Conservation (phyloP, 257 asterid species). For the Scutellaria minor region DNA sequence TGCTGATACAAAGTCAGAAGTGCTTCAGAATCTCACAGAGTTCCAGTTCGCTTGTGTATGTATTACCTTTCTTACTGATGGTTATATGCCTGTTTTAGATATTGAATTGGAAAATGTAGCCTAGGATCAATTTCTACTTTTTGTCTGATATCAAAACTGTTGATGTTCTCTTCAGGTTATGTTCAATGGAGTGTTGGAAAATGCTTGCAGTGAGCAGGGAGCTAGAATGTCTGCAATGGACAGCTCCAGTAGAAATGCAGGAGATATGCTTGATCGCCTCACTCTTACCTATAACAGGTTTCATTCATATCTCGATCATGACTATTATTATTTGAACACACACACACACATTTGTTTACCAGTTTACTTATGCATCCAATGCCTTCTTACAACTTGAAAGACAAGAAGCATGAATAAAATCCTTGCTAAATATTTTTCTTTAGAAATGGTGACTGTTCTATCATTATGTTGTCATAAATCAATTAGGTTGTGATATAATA, state of each 20-base stretch:
- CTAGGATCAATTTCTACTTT: conserved; percentile 9
- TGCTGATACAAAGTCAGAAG: conserved; percentile 90
- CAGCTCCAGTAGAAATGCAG: conserved; percentile 98
- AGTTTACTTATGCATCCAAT: neutral
- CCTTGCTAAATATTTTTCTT: neutral
- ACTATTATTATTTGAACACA: neutral
- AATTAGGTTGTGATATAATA: no score
- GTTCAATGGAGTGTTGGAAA: conserved; percentile 93
- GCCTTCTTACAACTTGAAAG: neutral
- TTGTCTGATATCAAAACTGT: neutral
- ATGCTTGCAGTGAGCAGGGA: conserved; percentile 99
- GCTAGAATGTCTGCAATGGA: conserved; percentile 99
- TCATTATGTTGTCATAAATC: neutral
- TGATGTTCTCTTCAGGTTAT: conserved; percentile 57
- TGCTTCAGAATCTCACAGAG: conserved; percentile 95
- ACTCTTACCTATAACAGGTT: conserved; percentile 97
- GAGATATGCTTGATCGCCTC: conserved; percentile 99
- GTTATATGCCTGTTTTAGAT: neutral
- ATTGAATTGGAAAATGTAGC: conserved; percentile 4
- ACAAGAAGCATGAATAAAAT: neutral
- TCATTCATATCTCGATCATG: conserved; percentile 31
- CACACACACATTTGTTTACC: neutral
- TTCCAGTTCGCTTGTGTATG: conserved; percentile 94
- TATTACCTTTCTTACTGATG: conserved; percentile 24
- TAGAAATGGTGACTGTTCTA: neutral